These are phyloP conservation scores for Zygoascus biomembranicola DNA, from an alignment of 805 yeast species.

Conservation along the genomic window DNA sequence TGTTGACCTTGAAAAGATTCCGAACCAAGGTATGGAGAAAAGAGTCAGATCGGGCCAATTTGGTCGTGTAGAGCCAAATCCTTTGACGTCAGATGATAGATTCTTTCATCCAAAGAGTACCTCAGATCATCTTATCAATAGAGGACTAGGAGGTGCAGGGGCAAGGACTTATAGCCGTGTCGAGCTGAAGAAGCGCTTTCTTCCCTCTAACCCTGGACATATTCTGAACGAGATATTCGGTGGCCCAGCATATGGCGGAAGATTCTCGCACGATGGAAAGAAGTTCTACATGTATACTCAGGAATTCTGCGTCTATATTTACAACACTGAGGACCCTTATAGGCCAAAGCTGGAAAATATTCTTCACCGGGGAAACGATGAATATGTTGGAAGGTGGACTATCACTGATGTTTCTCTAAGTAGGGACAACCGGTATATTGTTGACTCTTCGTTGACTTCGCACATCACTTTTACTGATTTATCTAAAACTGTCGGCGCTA, in stretches of 20 bases:
- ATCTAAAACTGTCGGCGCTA: neutral
- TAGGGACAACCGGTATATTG: slow-evolving; percentile 17
- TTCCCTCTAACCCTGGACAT: slow-evolving; percentile 12
- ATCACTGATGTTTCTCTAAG: slow-evolving; percentile 23
- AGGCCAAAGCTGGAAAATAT: slow-evolving; percentile 12
- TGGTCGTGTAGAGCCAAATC: slow-evolving; percentile 1
- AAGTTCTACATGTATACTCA: slow-evolving; percentile 20
- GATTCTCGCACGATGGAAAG: slow-evolving; percentile 23
- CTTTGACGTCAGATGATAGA: neutral
- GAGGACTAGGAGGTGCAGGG: slow-evolving; percentile 6
- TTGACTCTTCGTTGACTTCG: slow-evolving; percentile 11
- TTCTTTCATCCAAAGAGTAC: slow-evolving; percentile 6
- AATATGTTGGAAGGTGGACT: slow-evolving; percentile 20
- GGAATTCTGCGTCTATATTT: slow-evolving; percentile 20
- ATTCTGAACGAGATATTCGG: slow-evolving; percentile 1
- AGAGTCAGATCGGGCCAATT: slow-evolving; percentile 6
- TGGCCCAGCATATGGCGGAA: slow-evolving; percentile 23
- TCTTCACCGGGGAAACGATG: slow-evolving; percentile 3
- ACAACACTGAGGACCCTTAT: slow-evolving; percentile 13
- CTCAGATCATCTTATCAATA: slow-evolving; percentile 7
- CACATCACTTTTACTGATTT: slow-evolving; percentile 13
- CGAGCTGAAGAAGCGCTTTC: slow-evolving; percentile 12
- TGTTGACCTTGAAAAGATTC: slow-evolving; percentile 3
- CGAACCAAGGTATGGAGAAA: slow-evolving; percentile 3
- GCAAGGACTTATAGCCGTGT: neutral